These are phyloP conservation scores for Dryas octopetala DNA, from an alignment of 306 rosid genomes.

Conservation along the genomic window DNA sequence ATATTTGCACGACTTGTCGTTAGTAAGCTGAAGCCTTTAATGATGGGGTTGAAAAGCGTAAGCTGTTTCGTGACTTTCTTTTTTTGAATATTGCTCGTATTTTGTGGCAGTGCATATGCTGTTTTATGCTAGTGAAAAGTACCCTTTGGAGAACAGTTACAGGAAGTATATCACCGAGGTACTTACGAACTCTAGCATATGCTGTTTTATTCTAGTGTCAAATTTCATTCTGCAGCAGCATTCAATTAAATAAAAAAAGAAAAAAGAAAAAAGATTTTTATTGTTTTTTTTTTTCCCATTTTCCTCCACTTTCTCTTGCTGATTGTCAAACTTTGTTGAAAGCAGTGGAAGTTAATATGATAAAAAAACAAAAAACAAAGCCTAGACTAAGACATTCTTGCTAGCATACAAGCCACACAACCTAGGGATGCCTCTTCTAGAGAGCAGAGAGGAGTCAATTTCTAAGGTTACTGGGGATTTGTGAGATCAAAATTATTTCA, in stretches of 20 bases:
- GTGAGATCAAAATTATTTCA: too few species aligned
- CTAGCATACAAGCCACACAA: background rate
- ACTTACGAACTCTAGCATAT: constrained; percentile 50
- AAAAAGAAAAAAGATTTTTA: too few species aligned
- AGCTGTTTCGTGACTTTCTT: background rate
- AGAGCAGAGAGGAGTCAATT: too few species aligned
- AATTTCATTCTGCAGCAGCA: too few species aligned
- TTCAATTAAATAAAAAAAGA: too few species aligned
- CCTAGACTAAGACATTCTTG: background rate
- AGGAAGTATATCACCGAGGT: constrained; percentile 87
- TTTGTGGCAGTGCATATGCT: constrained; percentile 84
- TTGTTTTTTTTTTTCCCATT: background rate
- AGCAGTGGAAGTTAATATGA: background rate
- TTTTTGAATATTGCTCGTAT: constrained; percentile 11
- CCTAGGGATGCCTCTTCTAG: background rate
- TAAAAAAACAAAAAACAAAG: background rate
- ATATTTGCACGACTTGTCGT: background rate
- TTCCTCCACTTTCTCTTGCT: background rate
- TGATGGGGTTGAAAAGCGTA: background rate
- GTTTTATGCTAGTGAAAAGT: constrained; percentile 97
- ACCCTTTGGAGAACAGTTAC: constrained; percentile 92
- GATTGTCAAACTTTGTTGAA: background rate
- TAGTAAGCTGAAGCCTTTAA: background rate
- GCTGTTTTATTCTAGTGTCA: constrained; percentile 92
- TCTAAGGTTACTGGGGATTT: too few species aligned